Base-by-base conservation (phyloP, 441 rosid species). In the Populus trichocarpa region DNA sequence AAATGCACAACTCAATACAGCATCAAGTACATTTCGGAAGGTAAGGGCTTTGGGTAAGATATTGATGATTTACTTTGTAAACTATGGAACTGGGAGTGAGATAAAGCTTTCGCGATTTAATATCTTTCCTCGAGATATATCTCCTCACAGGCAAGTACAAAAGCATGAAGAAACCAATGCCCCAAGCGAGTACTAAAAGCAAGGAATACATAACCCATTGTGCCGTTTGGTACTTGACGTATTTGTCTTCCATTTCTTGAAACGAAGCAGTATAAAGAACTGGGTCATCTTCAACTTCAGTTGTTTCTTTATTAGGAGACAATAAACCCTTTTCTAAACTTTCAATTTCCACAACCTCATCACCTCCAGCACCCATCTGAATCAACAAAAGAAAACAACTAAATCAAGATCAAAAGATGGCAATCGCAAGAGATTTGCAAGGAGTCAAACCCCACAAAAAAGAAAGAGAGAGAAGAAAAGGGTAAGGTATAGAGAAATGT, bases 131-230 rank as follows among this genome's bases (percentile, higher is more conserved):
- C 75, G 86, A 77, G 23, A 91, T 86, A 74, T 83, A 85, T 78
- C 94, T 85, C 75, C 93, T 86, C 6, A 91, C 84, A 0, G 93
- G 95, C 77, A 91, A 67, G 78, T 91, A 90, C 2, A 90, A 74
- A 26, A 91, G 86, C 95, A 91, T 91, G 85, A 91, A 81, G 30
- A 91, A 74, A 6, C 95, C 95, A 66, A 91, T 83, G 6, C 93
- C 93, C 92, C 91, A 91, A 79, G 89, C 95, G 82, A 90, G 68
- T 20, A 89, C 65, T 10, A 91, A 75, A 68, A 84, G 85, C 90
- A 91, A 77, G 10, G 94, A 91, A 80, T 86, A 89, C 14, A 88
- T 79, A 72, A 88, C 86, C 94, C 96, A 90, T 22, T 79, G 90
- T 32, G 84, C 84, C 2, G 94, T 90, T 69, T 86, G 92, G 74